phyloP scores from a whole-genome alignment of 2,329 filamentous ascomycete genomes.

The Podosphaera fusca region DNA sequence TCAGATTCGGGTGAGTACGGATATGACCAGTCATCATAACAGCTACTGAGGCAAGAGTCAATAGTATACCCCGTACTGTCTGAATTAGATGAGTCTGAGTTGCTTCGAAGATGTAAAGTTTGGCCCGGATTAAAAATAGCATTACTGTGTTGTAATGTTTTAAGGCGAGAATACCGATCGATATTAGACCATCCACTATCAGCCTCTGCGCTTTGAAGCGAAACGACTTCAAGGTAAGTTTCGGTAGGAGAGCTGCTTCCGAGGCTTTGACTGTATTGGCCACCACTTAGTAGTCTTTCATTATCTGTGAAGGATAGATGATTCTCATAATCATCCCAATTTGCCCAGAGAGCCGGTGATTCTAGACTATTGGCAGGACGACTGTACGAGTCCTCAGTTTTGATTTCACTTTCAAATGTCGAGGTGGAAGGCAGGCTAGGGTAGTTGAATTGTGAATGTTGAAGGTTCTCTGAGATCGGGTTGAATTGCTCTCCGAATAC shows the following conservation, averaged over 20 bases:
- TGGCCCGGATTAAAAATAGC: constrained; percentile 77
- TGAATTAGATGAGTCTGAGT: constrained; percentile 64
- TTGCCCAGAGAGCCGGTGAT: constrained; percentile 37
- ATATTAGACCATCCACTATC: constrained; percentile 76
- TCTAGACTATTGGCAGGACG: constrained; percentile 33
- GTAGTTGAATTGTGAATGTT: constrained; percentile 16
- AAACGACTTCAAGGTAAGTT: constrained; percentile 68
- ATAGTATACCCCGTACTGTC: constrained; percentile 38
- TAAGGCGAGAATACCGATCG: constrained; percentile 50
- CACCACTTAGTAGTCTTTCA: constrained; percentile 23
- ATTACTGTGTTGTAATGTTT: constrained; percentile 35
- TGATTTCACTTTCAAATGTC: constrained; percentile 33
- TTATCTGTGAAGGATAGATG: constrained; percentile 31
- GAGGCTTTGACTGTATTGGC: constrained; percentile 21
- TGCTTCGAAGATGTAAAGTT: constrained; percentile 67
- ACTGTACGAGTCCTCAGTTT: constrained; percentile 39
- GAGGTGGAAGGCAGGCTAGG: constrained; percentile 29
- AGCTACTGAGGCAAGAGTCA: constrained; percentile 30
- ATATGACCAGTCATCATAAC: constrained; percentile 53
- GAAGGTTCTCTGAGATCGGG: constrained; percentile 12
- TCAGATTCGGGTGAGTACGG: constrained; percentile 72
- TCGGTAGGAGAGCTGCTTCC: constrained; percentile 49
- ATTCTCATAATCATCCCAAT: constrained; percentile 60
- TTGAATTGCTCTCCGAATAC: constrained; percentile 16
- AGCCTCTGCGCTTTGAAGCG: constrained; percentile 53